Conservation (phyloP, 2,329 filamentous ascomycete genomes). For the Teratosphaeria destructans region DNA sequence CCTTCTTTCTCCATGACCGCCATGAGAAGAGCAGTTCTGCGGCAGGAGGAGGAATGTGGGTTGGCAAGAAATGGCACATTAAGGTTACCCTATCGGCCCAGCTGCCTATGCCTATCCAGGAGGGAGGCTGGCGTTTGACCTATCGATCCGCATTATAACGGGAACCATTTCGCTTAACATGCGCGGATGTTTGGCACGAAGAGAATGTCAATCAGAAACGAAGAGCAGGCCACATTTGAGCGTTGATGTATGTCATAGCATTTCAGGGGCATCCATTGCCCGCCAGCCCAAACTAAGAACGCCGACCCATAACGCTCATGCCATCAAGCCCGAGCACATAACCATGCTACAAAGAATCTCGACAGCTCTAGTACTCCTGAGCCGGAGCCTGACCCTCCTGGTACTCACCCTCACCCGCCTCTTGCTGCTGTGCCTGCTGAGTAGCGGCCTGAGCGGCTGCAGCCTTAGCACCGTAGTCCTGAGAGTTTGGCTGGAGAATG, state of each 20-base stretch:
- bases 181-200: background rate
- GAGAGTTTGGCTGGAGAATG: constrained; percentile 87
- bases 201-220: background rate
- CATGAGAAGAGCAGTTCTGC: background rate
- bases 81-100: background rate
- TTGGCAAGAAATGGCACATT: background rate
- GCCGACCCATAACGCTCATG: background rate
- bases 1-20: constrained; percentile 1
- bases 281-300: background rate
- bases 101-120: background rate
- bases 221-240: background rate
- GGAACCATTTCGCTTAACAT: no score
- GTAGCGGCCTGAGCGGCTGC: constrained; percentile 52
- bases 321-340: background rate
- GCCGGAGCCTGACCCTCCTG: constrained; percentile 5
- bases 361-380: constrained; percentile 5
- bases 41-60: background rate
- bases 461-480: constrained; percentile 97
- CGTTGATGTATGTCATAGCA: background rate
- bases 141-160: background rate
- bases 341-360: background rate
- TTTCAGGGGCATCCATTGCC: background rate
- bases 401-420: constrained; percentile 14
- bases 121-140: background rate
- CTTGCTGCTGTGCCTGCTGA: constrained; percentile 43